These are phyloP conservation scores for Mycena indigotica DNA, from an alignment of 768 basidiomycete species.

Conservation along the genomic window DNA sequence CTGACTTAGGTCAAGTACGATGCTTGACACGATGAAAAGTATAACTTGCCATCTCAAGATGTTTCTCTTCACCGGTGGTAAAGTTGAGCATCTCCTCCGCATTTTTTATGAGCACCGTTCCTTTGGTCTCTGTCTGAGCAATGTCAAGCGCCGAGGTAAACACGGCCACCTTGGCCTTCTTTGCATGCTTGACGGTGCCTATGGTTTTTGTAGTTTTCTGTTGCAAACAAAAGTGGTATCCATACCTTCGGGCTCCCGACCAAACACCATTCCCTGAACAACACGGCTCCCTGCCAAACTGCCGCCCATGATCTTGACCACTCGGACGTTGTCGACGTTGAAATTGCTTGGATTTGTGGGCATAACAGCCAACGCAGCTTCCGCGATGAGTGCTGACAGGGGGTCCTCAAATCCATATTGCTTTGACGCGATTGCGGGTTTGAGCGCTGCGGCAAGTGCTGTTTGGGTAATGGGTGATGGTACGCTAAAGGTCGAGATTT, in stretches of 20 bases:
- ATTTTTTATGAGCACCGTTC: conserved; percentile 93
- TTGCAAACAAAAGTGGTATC: conserved; percentile 1
- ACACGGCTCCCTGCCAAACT: conserved; percentile 82
- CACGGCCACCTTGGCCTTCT: conserved; percentile 90
- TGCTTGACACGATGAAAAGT: conserved; percentile 5
- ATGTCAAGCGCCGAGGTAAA: conserved; percentile 92
- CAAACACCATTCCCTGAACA: conserved; percentile 97
- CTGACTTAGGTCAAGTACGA: conserved; percentile 44
- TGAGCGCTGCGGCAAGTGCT: conserved; percentile 74
- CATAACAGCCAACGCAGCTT: conserved; percentile 93
- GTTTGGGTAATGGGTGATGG: conserved; percentile 72
- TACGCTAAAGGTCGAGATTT: conserved; percentile 67
- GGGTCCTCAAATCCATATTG: conserved; percentile 93
- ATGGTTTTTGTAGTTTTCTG: neutral
- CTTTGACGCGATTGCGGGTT: conserved; percentile 93
- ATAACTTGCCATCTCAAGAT: conserved; percentile 76
- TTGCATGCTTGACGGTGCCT: conserved; percentile 83
- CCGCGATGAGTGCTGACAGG: conserved; percentile 82
- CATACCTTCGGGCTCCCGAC: conserved; percentile 90
- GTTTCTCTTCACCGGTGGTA: conserved; percentile 93
- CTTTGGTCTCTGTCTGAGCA: conserved; percentile 98
- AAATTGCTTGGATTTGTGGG: conserved; percentile 85
- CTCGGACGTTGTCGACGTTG: conserved; percentile 97
- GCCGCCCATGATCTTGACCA: conserved; percentile 98
- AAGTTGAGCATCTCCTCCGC: conserved; percentile 98